Evolutionary conservation across 1,139 yeast species (phyloP).

Genomic region (Zygoascus hellenicus): DNA sequence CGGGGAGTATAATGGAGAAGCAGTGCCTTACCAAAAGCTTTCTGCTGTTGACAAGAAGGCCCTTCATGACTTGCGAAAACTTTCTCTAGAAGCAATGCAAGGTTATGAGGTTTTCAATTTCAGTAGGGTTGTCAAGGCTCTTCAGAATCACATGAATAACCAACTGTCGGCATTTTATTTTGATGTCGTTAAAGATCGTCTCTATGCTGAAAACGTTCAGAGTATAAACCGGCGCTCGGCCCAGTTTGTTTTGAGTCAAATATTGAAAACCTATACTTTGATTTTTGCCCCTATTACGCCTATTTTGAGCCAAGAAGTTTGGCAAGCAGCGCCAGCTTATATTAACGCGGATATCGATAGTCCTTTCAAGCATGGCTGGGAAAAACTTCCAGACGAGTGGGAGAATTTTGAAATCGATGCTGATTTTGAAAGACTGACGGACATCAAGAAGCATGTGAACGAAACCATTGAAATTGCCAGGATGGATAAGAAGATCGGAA

Average conservation of each 20-base stretch:
- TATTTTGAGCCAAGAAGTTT: slow-evolving; percentile 76
- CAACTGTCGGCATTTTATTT: slow-evolving; percentile 79
- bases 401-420: slow-evolving; percentile 26
- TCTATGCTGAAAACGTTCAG: slow-evolving; percentile 59
- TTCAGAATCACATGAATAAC: slow-evolving; percentile 68
- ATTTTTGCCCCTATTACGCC: slow-evolving; percentile 81
- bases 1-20: slow-evolving; percentile 33
- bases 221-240: slow-evolving; percentile 56
- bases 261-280: slow-evolving; percentile 57
- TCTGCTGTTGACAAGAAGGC: slow-evolving; percentile 60
- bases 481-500: slow-evolving; percentile 46
- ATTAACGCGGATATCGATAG: slow-evolving; percentile 38
- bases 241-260: slow-evolving; percentile 63
- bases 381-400: slow-evolving; percentile 40
- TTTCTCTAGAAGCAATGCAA: slow-evolving; percentile 41
- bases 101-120: slow-evolving; percentile 58
- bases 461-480: slow-evolving; percentile 46
- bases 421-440: slow-evolving; percentile 39
- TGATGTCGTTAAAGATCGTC: slow-evolving; percentile 76
- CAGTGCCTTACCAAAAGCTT: slow-evolving; percentile 38
- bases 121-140: slow-evolving; percentile 54
- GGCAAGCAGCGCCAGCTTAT: slow-evolving; percentile 50
- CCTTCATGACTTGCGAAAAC: slow-evolving; percentile 47
- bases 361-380: slow-evolving; percentile 49
- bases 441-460: slow-evolving; percentile 46